These are phyloP conservation scores for Strigomonas oncopelti DNA, from an alignment of 208 protist genomes.

Conservation along the genomic window DNA sequence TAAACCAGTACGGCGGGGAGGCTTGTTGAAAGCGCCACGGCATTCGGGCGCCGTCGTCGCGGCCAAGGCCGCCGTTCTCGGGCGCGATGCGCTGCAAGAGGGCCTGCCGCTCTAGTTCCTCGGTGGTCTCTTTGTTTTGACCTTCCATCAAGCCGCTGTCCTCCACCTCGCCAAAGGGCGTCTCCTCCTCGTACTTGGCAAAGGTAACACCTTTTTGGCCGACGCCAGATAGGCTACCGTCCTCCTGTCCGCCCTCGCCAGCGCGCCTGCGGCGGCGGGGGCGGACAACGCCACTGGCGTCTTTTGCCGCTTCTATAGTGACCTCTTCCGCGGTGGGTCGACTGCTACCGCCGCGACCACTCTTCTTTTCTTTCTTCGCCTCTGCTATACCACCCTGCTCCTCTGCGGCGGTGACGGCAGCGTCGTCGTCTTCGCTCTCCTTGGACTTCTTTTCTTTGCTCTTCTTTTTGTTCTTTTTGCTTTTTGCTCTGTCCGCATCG, in stretches of 20 bases:
- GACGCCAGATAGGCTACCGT: not conserved
- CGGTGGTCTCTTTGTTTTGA: not conserved
- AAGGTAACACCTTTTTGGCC: not conserved
- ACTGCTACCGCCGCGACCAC: no score
- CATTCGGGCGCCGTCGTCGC: conserved; percentile 11
- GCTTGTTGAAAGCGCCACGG: conserved; percentile 18
- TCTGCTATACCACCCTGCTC: not conserved
- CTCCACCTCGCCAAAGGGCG: not conserved
- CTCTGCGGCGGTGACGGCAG: not conserved
- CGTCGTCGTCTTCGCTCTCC: not conserved
- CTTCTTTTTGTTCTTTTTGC: conserved; percentile 4
- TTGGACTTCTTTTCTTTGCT: no score
- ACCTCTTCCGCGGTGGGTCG: no score
- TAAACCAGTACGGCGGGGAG: conserved; percentile 42
- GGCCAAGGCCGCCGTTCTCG: not conserved
- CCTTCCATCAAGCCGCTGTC: not conserved
- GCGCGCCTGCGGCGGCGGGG: no score
- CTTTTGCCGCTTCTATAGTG: no score
- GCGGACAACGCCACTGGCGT: no score
- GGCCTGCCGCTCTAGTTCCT: not conserved
- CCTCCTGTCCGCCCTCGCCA: not conserved
- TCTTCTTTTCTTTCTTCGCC: conserved; percentile 1
- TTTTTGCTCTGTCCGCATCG: not conserved
- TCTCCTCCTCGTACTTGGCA: not conserved
- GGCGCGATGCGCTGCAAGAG: no score